Evolutionary conservation across 179 eudicot species (phyloP).

Genomic region (Beta macrorhiza): DNA sequence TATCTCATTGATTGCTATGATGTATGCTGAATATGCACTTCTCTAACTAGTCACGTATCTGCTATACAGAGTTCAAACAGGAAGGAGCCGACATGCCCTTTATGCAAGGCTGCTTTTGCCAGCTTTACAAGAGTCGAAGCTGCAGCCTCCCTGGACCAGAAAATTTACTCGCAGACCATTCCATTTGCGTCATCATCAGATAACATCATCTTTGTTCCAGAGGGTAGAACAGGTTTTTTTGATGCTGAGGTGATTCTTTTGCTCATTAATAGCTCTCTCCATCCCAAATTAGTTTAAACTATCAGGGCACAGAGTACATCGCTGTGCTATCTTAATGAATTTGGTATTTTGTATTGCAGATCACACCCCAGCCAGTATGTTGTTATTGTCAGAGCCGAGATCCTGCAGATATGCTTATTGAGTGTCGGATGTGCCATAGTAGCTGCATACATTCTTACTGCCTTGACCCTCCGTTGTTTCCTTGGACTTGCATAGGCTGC

Average conservation of each 20-base stretch:
- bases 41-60: slow-evolving; percentile 12
- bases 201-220: slow-evolving; percentile 56
- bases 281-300: not conserved
- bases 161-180: slow-evolving; percentile 77
- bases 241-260: slow-evolving; percentile 39
- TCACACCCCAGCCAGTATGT: slow-evolving; percentile 41
- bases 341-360: slow-evolving; percentile 27
- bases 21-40: not conserved
- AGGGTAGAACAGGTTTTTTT: slow-evolving; percentile 27
- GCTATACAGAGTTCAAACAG: slow-evolving; percentile 44
- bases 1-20: not conserved
- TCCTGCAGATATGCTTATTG: slow-evolving; percentile 59
- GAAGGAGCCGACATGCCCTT: slow-evolving; percentile 74
- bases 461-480: slow-evolving; percentile 72
- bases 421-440: slow-evolving; percentile 52
- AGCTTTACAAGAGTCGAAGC: slow-evolving; percentile 67
- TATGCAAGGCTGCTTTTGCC: slow-evolving; percentile 67
- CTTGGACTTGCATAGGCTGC: slow-evolving; percentile 77
- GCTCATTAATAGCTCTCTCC: not conserved
- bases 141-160: slow-evolving; percentile 63
- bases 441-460: slow-evolving; percentile 74
- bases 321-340: slow-evolving; percentile 2
- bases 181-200: slow-evolving; percentile 47
- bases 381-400: slow-evolving; percentile 48
- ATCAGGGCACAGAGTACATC: not conserved